Conservation (phyloP, 495 filamentous ascomycete genomes). For the Aspergillus incahuasiensis region DNA sequence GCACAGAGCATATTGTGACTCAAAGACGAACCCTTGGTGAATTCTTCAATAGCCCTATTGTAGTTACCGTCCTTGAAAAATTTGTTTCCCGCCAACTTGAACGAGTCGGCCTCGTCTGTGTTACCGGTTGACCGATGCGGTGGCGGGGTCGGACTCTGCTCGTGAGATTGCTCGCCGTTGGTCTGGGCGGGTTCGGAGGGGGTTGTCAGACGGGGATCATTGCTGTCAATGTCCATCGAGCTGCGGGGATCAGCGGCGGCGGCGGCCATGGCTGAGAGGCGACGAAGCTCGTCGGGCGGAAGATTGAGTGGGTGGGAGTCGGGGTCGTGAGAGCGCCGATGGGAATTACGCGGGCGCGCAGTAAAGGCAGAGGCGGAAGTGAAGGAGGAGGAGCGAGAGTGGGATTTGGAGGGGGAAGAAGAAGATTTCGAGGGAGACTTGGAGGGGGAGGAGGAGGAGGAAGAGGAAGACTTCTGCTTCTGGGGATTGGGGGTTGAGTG, state of each 20-base stretch:
- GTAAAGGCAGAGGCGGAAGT: slow-evolving; percentile 17
- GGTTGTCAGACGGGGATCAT: slow-evolving; percentile 29
- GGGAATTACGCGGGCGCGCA: slow-evolving; percentile 16
- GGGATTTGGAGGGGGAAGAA: slow-evolving; percentile 14
- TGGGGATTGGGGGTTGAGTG: slow-evolving; percentile 23
- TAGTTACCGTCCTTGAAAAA: slow-evolving; percentile 93
- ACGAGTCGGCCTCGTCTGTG: slow-evolving; percentile 72
- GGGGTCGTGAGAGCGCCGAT: slow-evolving; percentile 54
- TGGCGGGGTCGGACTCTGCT: slow-evolving; percentile 68
- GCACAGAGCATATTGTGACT: background rate
- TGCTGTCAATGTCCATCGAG: slow-evolving; percentile 80
- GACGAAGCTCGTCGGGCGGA: slow-evolving; percentile 76
- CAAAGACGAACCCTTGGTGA: slow-evolving; percentile 77
- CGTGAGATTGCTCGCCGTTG: slow-evolving; percentile 38
- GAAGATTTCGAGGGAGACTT: slow-evolving; percentile 6
- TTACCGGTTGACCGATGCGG: slow-evolving; percentile 65
- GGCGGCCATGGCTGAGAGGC: slow-evolving; percentile 67
- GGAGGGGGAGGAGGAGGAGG: slow-evolving; percentile 9
- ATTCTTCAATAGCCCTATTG: slow-evolving; percentile 78
- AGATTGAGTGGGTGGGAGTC: slow-evolving; percentile 82
- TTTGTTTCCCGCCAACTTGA: slow-evolving; percentile 90
- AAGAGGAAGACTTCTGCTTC: slow-evolving; percentile 19
- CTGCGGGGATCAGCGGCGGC: slow-evolving; percentile 52
- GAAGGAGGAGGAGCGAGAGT: slow-evolving; percentile 22
- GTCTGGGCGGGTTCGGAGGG: slow-evolving; percentile 44